Percentiles rank a stretch among this genome's conserved stretches.
These are phyloP conservation scores for Talaromyces nanjingensis DNA, from an alignment of 495 filamentous ascomycete genomes.

Conservation along the genomic window DNA sequence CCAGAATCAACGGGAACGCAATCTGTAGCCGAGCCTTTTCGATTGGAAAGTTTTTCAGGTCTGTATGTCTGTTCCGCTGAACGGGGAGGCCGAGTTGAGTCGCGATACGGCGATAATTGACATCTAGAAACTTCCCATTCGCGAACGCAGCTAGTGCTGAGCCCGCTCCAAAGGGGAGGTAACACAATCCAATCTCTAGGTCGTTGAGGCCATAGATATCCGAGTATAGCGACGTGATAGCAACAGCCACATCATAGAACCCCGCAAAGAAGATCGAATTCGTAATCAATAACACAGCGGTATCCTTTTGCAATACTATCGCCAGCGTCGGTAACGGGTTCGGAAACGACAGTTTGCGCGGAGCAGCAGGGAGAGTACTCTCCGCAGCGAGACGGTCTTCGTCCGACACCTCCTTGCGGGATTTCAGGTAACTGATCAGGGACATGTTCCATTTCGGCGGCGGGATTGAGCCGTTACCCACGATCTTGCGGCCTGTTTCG, in stretches of 20 bases:
- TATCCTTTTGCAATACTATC: slow-evolving; percentile 47
- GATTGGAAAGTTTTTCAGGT: slow-evolving; percentile 30
- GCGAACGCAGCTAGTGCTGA: slow-evolving; percentile 80
- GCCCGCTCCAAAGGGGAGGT: slow-evolving; percentile 34
- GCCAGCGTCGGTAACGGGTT: slow-evolving; percentile 30
- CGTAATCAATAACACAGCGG: slow-evolving; percentile 44
- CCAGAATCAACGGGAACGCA: slow-evolving; percentile 25
- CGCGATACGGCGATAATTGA: slow-evolving; percentile 38
- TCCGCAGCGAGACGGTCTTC: slow-evolving; percentile 11
- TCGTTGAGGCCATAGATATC: slow-evolving; percentile 27
- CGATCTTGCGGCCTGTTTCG: slow-evolving; percentile 64
- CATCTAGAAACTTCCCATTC: slow-evolving; percentile 64
- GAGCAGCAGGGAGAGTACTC: slow-evolving; percentile 19
- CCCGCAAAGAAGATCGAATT: slow-evolving; percentile 31
- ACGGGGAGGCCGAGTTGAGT: slow-evolving; percentile 29
- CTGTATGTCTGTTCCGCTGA: slow-evolving; percentile 35
- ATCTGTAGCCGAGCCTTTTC: slow-evolving; percentile 28
- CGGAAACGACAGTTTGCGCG: slow-evolving; percentile 26
- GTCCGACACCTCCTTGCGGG: slow-evolving; percentile 19
- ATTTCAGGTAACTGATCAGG: slow-evolving; percentile 24
- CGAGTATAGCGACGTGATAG: slow-evolving; percentile 25
- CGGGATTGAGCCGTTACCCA: slow-evolving; percentile 54
- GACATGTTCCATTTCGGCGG: slow-evolving; percentile 24
- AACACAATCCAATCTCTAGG: slow-evolving; percentile 30
- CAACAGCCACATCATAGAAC: slow-evolving; percentile 31